Percentiles rank a stretch among this genome's conserved stretches.
Evolutionary conservation across 1,284 basidiomycete genomes (phyloP).

Genomic region (Moesziomyces parantarcticus): DNA sequence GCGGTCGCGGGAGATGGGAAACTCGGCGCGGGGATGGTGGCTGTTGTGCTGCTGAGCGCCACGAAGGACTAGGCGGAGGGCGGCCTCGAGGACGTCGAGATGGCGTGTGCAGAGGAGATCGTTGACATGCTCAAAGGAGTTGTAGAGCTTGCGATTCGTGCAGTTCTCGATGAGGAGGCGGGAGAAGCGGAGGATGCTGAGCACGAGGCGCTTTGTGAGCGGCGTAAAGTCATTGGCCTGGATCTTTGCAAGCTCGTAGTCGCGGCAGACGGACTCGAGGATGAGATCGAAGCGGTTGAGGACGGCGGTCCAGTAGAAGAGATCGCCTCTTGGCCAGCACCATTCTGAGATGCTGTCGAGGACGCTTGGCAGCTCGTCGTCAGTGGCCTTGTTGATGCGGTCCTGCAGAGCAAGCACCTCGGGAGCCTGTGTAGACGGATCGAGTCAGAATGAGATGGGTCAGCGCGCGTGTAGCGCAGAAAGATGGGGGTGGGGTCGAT

Average conservation of each 20-base stretch:
- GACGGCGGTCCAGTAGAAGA: slow-evolving; percentile 94
- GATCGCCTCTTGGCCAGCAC: slow-evolving; percentile 95
- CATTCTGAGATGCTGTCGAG: slow-evolving; percentile 71
- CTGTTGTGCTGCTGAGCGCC: slow-evolving; percentile 92
- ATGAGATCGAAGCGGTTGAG: slow-evolving; percentile 94
- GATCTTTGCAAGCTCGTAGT: slow-evolving; percentile 73
- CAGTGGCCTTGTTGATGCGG: slow-evolving; percentile 51
- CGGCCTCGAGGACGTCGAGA: slow-evolving; percentile 84
- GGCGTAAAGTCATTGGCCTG: slow-evolving; percentile 82
- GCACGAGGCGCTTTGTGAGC: slow-evolving; percentile 78
- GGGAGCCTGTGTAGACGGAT: slow-evolving; percentile 28
- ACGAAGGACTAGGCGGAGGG: slow-evolving; percentile 86
- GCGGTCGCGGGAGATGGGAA: slow-evolving; percentile 54
- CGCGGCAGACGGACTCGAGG: slow-evolving; percentile 82
- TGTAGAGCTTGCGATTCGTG: slow-evolving; percentile 95
- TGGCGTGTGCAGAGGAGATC: slow-evolving; percentile 88
- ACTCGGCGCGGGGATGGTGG: slow-evolving; percentile 53
- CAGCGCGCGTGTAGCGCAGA: not conserved
- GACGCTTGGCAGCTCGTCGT: slow-evolving; percentile 60
- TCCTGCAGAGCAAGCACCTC: slow-evolving; percentile 55
- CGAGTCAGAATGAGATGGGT: not conserved
- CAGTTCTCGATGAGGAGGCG: slow-evolving; percentile 94
- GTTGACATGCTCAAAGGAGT: slow-evolving; percentile 95
- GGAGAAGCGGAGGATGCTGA: slow-evolving; percentile 87
- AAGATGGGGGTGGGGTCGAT: not conserved